Conservation (phyloP, 192 early-diverging fungal genomes). For the Chytriomyces confervae region DNA sequence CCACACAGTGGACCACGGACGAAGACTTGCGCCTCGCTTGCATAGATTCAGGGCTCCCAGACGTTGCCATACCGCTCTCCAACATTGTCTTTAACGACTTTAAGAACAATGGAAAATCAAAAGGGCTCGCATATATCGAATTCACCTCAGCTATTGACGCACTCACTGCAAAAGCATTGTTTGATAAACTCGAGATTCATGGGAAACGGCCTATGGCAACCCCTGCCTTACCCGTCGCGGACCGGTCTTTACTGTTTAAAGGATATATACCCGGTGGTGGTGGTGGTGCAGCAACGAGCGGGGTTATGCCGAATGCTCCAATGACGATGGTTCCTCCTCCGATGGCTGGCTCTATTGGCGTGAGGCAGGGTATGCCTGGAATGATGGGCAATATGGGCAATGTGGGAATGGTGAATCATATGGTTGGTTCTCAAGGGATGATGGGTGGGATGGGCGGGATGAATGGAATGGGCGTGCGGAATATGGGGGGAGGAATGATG, state of each 20-base stretch:
- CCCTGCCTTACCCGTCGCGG: neutral
- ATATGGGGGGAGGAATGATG: neutral
- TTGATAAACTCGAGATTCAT: constrained; percentile 40
- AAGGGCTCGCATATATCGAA: constrained; percentile 64
- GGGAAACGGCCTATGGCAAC: neutral
- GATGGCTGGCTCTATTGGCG: neutral
- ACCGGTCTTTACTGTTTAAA: neutral
- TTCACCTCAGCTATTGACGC: constrained; percentile 55
- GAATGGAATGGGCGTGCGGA: neutral
- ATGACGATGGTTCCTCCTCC: neutral
- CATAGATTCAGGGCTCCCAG: constrained; percentile 53
- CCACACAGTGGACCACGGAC: constrained; percentile 68
- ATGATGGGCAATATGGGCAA: neutral
- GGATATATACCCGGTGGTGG: neutral
- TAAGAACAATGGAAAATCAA: constrained; percentile 71
- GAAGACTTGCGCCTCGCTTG: constrained; percentile 54
- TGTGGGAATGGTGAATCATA: neutral
- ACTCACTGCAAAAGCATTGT: constrained; percentile 34
- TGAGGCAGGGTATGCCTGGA: neutral
- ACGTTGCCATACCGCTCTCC: neutral
- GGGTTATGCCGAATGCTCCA: neutral
- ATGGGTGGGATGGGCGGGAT: neutral
- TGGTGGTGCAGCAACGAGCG: neutral
- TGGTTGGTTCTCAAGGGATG: neutral
- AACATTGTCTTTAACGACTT: constrained; percentile 66